Base-by-base conservation (phyloP, 176 grass and related monocot species). In the Avena sativa region DNA sequence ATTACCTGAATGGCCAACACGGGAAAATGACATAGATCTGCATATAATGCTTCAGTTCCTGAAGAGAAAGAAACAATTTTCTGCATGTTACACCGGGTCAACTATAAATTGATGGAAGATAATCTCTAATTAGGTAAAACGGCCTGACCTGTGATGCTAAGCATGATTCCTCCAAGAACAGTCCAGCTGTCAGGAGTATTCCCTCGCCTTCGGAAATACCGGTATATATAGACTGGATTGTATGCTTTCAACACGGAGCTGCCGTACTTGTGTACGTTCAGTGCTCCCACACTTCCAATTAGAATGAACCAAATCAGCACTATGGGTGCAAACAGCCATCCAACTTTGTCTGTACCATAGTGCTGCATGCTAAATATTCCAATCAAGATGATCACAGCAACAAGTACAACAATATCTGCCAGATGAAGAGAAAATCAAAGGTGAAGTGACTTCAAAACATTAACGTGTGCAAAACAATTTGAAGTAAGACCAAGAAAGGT, bases 41-140 rank as follows among this genome's bases (percentile, higher is more conserved):
- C 97, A 92, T 91, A 99, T 79, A 99, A 85, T 61, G 97, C 97
- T 93, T 99, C 97, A 74, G 94, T 99, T 82, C 97, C 97, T 99
- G 90, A 74, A 81, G 8, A 87, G 69, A 79, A 58, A 57, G 48
- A 63, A 56, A 11, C n/a, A 89, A 19, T 30, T 40, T 14, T 8
- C 25, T 44, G 25, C 49, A 66, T 84, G 76, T 82, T 85, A 76
- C n/a, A 77, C 21, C 0, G 2, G 62, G 19, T 71, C 40, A 9
- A 71, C n/a, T 77, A 85, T 73, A 81, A 26, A 15, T 51, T 46
- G 28, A 44, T 91, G 3, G 46, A 69, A 61, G n/a, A 8, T 40
- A 43, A 84, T 20, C 26, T 61, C 1, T 61, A 75, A 16, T 43
- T 43, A 78, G 23, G 40, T 14, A 72, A 40, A 63, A 64, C 40